Percentiles rank a stretch among this genome's conserved stretches.
Evolutionary conservation across 2,329 filamentous ascomycete genomes (phyloP).

Genomic region (Aspergillus uvarum): DNA sequence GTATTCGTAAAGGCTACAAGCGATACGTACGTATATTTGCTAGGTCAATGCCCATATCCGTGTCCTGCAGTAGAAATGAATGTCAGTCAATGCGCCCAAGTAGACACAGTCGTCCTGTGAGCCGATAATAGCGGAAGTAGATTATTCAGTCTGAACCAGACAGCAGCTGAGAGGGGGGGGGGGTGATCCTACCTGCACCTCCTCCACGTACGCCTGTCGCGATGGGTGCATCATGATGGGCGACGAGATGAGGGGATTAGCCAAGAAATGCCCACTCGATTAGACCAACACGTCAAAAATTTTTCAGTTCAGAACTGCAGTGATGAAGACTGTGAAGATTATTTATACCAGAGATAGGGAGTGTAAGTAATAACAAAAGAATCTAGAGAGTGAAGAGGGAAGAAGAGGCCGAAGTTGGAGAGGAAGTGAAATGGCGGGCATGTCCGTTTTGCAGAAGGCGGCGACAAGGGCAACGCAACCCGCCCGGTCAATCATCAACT

Average conservation of each 20-base stretch:
- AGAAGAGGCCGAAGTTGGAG: neutral
- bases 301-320: neutral
- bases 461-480: neutral
- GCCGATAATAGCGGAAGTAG: neutral
- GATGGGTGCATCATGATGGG: conserved; percentile 72
- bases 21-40: conserved; percentile 61
- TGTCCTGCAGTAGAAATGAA: conserved; percentile 43
- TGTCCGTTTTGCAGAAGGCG: neutral
- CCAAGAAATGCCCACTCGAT: neutral
- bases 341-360: neutral
- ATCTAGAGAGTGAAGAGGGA: neutral
- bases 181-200: conserved; percentile 62
- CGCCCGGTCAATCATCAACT: neutral
- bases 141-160: neutral
- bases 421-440: neutral
- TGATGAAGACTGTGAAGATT: neutral
- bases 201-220: conserved; percentile 91
- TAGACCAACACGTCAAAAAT: neutral
- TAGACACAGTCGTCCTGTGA: conserved; percentile 4
- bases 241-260: conserved; percentile 1
- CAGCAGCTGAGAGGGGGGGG: neutral
- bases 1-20: neutral
- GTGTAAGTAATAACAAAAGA: neutral
- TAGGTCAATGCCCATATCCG: conserved; percentile 60
- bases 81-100: conserved; percentile 22